Conservation (phyloP, 169 alveolate species). For the Toxoplasma gondii region DNA sequence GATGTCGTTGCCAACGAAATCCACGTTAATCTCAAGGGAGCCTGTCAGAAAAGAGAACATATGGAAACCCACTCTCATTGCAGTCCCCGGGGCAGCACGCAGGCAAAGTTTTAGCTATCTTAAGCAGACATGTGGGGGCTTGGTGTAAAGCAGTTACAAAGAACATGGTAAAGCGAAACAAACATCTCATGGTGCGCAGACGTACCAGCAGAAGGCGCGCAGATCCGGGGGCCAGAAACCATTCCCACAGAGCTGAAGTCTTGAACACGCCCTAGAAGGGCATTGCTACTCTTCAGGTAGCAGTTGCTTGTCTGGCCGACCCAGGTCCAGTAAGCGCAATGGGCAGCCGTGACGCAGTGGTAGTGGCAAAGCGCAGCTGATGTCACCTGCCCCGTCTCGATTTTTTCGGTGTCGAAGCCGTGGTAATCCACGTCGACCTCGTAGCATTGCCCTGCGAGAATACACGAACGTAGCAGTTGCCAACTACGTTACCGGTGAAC, state of each 20-base stretch:
- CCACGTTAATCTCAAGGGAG: background rate
- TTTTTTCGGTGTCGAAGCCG: conserved; percentile 7
- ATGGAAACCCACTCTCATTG: background rate
- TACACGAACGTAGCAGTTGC: background rate
- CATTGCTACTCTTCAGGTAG: conserved; percentile 35
- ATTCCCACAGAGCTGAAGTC: conserved; percentile 23
- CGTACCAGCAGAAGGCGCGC: background rate
- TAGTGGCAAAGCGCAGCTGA: background rate
- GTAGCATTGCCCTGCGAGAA: background rate
- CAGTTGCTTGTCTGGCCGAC: conserved; percentile 6
- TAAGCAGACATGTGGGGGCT: too few species aligned
- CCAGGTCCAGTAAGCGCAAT: conserved; percentile 3
- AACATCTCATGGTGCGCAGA: background rate
- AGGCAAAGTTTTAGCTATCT: background rate
- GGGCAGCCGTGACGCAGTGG: background rate
- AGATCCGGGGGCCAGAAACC: conserved; percentile 20
- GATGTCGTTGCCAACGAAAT: background rate
- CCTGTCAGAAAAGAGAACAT: background rate
- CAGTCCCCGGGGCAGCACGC: background rate
- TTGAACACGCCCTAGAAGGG: conserved; percentile 22
- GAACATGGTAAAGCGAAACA: too few species aligned
- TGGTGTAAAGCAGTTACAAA: too few species aligned
- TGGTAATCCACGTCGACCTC: conserved; percentile 26
- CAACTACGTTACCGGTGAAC: background rate
- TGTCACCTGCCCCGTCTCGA: background rate